These are phyloP conservation scores for Euphorbia tirucalli DNA, from an alignment of 345 rosid genomes.

Conservation along the genomic window DNA sequence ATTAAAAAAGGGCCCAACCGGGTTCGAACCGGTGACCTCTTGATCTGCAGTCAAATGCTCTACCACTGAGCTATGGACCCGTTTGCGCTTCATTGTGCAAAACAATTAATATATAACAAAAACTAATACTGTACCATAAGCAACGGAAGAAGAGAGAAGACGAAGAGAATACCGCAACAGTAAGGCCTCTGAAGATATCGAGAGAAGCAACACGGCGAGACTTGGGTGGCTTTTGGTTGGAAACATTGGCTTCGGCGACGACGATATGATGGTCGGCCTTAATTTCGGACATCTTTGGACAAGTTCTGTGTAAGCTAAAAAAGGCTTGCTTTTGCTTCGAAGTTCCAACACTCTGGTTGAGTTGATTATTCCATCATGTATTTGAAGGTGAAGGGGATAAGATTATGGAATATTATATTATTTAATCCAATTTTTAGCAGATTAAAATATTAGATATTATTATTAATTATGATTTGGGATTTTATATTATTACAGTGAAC, in stretches of 20 bases:
- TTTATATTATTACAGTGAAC: no score
- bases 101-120: rapidly evolving
- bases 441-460: no score
- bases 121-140: no score
- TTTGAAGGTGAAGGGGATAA: no score
- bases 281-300: constrained; percentile 49
- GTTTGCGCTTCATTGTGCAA: rapidly evolving
- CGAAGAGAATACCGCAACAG: constrained; percentile 57
- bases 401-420: no score
- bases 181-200: constrained; percentile 88
- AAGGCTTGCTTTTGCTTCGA: no score
- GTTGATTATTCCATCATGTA: no score
- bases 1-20: constrained; percentile 31
- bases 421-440: no score
- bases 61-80: constrained; percentile 43
- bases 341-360: no score
- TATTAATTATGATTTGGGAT: no score
- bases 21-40: constrained; percentile 40
- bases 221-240: constrained; percentile 25
- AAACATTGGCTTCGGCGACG: constrained; percentile 24
- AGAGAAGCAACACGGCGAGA: constrained; percentile 60
- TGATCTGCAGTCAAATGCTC: constrained; percentile 43
- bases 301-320: background rate
- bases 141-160: background rate
- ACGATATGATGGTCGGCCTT: constrained; percentile 39